Conservation (phyloP, 768 basidiomycete species). For the Naganishia antarctica region DNA sequence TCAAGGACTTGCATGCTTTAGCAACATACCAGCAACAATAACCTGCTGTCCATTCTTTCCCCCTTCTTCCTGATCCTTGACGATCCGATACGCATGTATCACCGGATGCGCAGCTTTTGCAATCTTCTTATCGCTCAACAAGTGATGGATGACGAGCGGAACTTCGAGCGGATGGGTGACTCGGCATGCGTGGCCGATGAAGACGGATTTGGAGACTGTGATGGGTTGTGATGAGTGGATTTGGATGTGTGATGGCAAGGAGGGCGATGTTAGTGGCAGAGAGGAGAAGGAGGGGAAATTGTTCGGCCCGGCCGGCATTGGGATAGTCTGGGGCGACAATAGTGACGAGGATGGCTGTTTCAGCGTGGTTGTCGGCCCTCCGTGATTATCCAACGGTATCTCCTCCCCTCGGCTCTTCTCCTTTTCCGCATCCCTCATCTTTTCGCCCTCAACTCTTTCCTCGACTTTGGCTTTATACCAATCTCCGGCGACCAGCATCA, state of each 20-base stretch:
- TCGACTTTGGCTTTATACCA: constrained; percentile 39
- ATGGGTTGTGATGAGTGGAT: constrained; percentile 74
- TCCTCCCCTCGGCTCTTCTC: neutral
- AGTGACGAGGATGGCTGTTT: neutral
- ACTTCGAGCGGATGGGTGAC: constrained; percentile 75
- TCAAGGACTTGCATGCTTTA: neutral
- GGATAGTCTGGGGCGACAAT: constrained; percentile 11
- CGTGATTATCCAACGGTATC: constrained; percentile 4
- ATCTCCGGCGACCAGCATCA: constrained; percentile 31
- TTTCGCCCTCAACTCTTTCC: constrained; percentile 33
- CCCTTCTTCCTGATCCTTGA: constrained; percentile 40
- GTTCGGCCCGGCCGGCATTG: neutral
- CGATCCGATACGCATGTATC: constrained; percentile 40
- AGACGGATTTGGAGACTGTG: constrained; percentile 74
- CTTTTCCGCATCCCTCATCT: constrained; percentile 32
- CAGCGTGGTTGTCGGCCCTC: constrained; percentile 2
- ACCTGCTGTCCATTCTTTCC: constrained; percentile 33
- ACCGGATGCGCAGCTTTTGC: constrained; percentile 42
- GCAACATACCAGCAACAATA: constrained; percentile 30
- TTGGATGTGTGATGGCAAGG: constrained; percentile 49
- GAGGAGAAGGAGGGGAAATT: constrained; percentile 6
- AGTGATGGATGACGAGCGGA: constrained; percentile 44
- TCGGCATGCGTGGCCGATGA: constrained; percentile 76
- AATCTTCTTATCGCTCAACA: constrained; percentile 49
- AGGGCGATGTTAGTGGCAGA: neutral